A percentile compares a stretch with the other conserved stretches of the same genome.
phyloP scores from a whole-genome alignment of 257 asterid genomes.

The Forsythia viridissima region DNA sequence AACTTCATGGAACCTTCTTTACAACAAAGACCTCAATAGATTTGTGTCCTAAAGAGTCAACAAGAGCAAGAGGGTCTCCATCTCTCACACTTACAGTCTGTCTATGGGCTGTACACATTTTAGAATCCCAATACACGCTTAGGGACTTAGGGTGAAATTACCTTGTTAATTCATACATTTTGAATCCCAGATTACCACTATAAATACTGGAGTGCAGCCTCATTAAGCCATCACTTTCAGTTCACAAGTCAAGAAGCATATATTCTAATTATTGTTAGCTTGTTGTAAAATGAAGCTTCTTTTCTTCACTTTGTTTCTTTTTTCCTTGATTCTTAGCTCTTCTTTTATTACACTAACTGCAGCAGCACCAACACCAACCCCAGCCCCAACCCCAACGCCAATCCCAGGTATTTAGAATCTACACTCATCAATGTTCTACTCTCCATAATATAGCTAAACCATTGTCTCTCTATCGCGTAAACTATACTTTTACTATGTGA shows the following conservation, averaged over 20 bases:
- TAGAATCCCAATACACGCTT: neutral
- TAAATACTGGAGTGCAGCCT: conserved; percentile 19
- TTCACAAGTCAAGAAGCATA: neutral
- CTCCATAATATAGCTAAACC: too few relatives aligned
- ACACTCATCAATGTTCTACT: too few relatives aligned
- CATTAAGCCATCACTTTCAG: conserved; percentile 1
- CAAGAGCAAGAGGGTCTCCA: conserved; percentile 11
- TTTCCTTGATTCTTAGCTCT: conserved; percentile 32
- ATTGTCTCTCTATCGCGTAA: too few relatives aligned
- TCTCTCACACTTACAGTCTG: conserved; percentile 25
- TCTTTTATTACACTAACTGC: conserved; percentile 19
- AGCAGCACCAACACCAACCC: conserved; percentile 10
- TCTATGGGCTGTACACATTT: neutral
- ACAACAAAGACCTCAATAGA: conserved; percentile 19
- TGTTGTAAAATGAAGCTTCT: conserved; percentile 34
- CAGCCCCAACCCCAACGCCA: neutral
- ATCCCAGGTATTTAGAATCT: conserved; percentile 19
- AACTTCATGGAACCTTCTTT: conserved; percentile 24
- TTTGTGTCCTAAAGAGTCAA: conserved; percentile 15
- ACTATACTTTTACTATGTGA: too few relatives aligned
- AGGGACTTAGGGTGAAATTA: neutral
- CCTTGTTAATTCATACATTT: neutral
- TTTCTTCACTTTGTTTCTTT: conserved; percentile 24
- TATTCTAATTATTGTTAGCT: neutral
- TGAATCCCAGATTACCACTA: conserved; percentile 1